Evolutionary conservation across 495 filamentous ascomycete genomes (phyloP).

Genomic region (Talaromyces stipitatus): DNA sequence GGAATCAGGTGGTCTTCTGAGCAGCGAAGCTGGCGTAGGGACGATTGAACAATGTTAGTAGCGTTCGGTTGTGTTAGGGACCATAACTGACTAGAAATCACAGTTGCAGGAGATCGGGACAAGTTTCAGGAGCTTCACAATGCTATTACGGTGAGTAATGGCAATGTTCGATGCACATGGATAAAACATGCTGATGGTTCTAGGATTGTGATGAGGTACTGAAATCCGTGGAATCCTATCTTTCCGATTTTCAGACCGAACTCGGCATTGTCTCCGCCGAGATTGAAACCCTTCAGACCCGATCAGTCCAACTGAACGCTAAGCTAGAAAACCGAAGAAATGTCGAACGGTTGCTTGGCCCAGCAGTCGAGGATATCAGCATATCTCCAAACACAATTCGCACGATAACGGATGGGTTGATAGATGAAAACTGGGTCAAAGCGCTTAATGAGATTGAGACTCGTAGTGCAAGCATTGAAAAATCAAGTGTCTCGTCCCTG

Average conservation of each 20-base stretch:
- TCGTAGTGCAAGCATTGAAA: slow-evolving; percentile 63
- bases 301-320: slow-evolving; percentile 77
- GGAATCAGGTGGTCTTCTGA: slow-evolving; percentile 21
- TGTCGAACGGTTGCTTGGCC: slow-evolving; percentile 82
- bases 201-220: slow-evolving; percentile 87
- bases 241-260: slow-evolving; percentile 88
- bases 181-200: background rate
- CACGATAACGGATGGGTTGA: slow-evolving; percentile 76
- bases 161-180: background rate
- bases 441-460: slow-evolving; percentile 79
- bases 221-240: slow-evolving; percentile 82
- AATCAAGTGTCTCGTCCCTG: slow-evolving; percentile 49
- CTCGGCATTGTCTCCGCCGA: slow-evolving; percentile 86
- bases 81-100: slow-evolving; percentile 18
- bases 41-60: slow-evolving; percentile 68
- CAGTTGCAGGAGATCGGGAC: slow-evolving; percentile 76
- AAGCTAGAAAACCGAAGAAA: slow-evolving; percentile 81
- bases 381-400: slow-evolving; percentile 74
- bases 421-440: slow-evolving; percentile 86
- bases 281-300: slow-evolving; percentile 85
- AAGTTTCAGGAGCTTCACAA: slow-evolving; percentile 89
- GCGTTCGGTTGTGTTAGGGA: slow-evolving; percentile 12
- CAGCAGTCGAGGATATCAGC: slow-evolving; percentile 85
- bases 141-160: slow-evolving; percentile 52
- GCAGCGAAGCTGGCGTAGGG: slow-evolving; percentile 52